Conservation (phyloP, 2,329 filamentous ascomycete genomes). For the Colletotrichum falcatum region DNA sequence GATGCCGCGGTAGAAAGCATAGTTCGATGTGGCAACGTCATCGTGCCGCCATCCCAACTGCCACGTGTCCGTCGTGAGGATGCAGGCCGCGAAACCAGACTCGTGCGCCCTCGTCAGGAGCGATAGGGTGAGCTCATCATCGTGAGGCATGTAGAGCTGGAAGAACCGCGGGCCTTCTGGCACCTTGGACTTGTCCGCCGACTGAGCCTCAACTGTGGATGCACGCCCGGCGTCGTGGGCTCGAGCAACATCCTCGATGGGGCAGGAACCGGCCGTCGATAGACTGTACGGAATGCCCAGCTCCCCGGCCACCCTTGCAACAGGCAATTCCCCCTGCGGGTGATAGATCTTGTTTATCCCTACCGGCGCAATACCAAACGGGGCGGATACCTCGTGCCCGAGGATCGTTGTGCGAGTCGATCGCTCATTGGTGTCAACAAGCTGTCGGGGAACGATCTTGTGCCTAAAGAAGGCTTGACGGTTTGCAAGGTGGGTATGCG, state of each 20-base stretch:
- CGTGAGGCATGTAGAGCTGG: constrained; percentile 74
- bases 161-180: constrained; percentile 63
- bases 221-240: constrained; percentile 59
- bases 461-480: constrained; percentile 74
- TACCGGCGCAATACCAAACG: constrained; percentile 73
- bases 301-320: constrained; percentile 70
- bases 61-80: constrained; percentile 74
- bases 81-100: constrained; percentile 66
- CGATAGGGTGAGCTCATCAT: constrained; percentile 68
- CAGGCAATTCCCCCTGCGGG: constrained; percentile 66
- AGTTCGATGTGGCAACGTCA: constrained; percentile 67
- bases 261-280: constrained; percentile 65
- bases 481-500: constrained; percentile 66
- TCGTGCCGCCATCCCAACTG: constrained; percentile 72
- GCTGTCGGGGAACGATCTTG: constrained; percentile 70
- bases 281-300: constrained; percentile 70
- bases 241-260: constrained; percentile 68
- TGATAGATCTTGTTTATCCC: constrained; percentile 77
- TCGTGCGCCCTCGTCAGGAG: constrained; percentile 67
- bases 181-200: constrained; percentile 26
- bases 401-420: constrained; percentile 70
- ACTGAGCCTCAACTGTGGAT: neutral
- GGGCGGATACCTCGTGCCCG: constrained; percentile 68
- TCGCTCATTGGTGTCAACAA: constrained; percentile 68
- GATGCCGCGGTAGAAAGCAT: constrained; percentile 71